Base-by-base conservation (phyloP, 805 yeast species). In the Candida ponderosae region DNA sequence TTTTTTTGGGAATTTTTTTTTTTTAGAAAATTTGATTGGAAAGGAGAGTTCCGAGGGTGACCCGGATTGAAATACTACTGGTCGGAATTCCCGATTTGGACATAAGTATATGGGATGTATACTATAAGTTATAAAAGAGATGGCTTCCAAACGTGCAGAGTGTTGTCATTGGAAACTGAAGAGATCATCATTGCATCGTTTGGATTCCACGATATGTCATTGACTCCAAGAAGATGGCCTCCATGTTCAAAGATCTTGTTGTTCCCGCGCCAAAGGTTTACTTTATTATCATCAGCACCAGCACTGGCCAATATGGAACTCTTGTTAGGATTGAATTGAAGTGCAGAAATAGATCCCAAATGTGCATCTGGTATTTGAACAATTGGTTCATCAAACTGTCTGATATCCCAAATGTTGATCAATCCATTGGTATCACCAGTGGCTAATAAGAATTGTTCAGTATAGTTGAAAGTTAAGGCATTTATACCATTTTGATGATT, bases 141-240 rank as follows among this genome's bases (percentile, higher is more conserved):
- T 1, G 96, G 95, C 48, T 70, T 75, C 95, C 95, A 89, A 3
- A 88, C 57, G 43, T 89, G 96, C n/a, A 88, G 61, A 1, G 89
- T 74, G 53, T 89, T 89, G 52, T 89, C 96, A 49, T 82, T 87
- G 0, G 86, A 76, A 5, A 83, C 90, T 50, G 87, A 78, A 4
- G 86, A 79, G 28, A 87, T 44, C 70, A 81, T 67, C 74, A 81
- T 74, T 4, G 76, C 74, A 39, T 76, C 83, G 40, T 77, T 77
- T 0, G 76, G 72, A 39, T 84, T 82, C 97, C 97, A 89, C 26
- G 76, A 70, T 21, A 87, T 60, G 48, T 88, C 97, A 45, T 81
- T 83, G 3, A 89, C 85, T 4, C 90, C 88, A n/a, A 81, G 64
- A 72, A 81, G 71, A 56, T 89, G 97, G 0, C 97, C 97, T 4